These are phyloP conservation scores for Auricularia cornea DNA, from an alignment of 768 basidiomycete genomes.

Conservation along the genomic window DNA sequence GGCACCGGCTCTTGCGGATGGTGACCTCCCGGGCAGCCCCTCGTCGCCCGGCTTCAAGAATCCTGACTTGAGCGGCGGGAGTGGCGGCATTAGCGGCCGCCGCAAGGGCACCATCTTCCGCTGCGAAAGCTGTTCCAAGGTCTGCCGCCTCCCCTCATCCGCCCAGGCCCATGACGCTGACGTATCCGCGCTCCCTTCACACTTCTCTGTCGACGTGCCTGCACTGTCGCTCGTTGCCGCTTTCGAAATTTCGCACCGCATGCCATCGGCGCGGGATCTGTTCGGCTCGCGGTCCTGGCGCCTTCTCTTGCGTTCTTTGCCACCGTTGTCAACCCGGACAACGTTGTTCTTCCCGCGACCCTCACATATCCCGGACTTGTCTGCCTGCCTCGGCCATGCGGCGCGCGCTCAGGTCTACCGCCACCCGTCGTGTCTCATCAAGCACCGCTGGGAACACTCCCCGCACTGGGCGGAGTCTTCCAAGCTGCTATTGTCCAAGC, in stretches of 20 bases:
- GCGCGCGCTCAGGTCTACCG: conserved; percentile 59
- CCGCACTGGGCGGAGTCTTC: conserved; percentile 93
- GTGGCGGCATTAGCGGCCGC: neutral
- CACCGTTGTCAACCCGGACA: conserved; percentile 1
- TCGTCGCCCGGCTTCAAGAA: neutral
- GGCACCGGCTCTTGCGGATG: too few relatives aligned
- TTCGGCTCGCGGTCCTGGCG: neutral
- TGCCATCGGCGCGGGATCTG: neutral
- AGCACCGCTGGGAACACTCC: conserved; percentile 97
- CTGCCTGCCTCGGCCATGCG: too few relatives aligned
- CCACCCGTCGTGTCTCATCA: conserved; percentile 91
- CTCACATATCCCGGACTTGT: too few relatives aligned
- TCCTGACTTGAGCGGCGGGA: neutral
- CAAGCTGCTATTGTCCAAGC: conserved; percentile 87
- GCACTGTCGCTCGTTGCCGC: neutral
- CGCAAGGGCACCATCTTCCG: conserved; percentile 81
- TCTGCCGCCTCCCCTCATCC: conserved; percentile 22
- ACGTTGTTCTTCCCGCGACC: too few relatives aligned
- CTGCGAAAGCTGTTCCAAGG: conserved; percentile 95
- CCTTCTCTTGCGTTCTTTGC: conserved; percentile 6
- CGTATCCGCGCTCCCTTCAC: neutral
- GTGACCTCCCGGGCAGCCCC: neutral
- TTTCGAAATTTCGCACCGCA: neutral
- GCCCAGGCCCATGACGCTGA: neutral
- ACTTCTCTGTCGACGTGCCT: neutral